Evolutionary conservation across 2,329 filamentous ascomycete species (phyloP).

Genomic region (Sclerotiophoma versabilis): DNA sequence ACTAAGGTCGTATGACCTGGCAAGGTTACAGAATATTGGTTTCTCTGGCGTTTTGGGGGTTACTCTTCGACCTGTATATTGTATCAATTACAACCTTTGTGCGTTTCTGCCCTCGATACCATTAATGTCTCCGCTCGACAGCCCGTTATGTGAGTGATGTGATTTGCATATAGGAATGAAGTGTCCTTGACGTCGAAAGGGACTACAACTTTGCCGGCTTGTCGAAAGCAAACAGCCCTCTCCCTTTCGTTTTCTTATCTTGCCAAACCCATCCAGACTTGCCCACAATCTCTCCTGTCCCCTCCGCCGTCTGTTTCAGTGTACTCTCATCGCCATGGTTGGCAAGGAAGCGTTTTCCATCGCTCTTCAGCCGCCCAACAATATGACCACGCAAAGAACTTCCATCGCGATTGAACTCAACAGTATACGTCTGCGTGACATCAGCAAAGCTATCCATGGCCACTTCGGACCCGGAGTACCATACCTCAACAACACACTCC

Average conservation of each 20-base stretch:
- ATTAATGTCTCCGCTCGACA: neutral
- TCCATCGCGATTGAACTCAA: constrained; percentile 63
- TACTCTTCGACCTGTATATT: constrained; percentile 12
- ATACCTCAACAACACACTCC: constrained; percentile 62
- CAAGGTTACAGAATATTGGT: neutral
- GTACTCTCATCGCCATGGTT: constrained; percentile 63
- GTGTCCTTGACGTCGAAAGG: neutral
- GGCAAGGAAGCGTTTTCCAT: constrained; percentile 61
- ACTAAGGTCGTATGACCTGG: constrained; percentile 2
- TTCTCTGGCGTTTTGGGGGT: constrained; percentile 1
- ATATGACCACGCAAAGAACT: constrained; percentile 58
- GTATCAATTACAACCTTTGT: neutral
- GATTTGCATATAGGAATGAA: too few species aligned
- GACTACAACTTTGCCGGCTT: constrained; percentile 18
- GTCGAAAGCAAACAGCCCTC: constrained; percentile 40
- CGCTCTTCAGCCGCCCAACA: constrained; percentile 59
- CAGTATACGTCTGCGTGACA: constrained; percentile 63
- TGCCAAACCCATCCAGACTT: constrained; percentile 55
- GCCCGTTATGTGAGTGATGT: neutral
- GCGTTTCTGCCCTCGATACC: neutral
- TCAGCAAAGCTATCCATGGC: constrained; percentile 1
- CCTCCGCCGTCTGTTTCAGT: constrained; percentile 54
- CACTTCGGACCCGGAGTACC: constrained; percentile 11
- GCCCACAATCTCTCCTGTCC: constrained; percentile 58
- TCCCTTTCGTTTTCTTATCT: constrained; percentile 35